Percentiles rank a stretch among this genome's conserved stretches.
phyloP scores from a whole-genome alignment of 2,329 filamentous ascomycete genomes.

The Penicillium hordei region DNA sequence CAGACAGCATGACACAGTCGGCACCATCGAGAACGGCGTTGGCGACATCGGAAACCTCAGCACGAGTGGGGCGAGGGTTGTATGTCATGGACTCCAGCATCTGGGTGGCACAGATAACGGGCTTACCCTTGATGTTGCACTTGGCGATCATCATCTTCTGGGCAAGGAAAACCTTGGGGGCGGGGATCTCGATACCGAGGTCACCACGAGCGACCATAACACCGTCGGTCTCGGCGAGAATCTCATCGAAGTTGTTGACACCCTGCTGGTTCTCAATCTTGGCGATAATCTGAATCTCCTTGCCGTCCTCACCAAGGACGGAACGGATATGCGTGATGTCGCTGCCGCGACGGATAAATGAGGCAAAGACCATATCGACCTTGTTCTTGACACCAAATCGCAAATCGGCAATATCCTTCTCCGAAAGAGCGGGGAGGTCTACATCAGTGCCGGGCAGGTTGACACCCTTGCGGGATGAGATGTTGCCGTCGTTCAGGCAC shows the following conservation, averaged over 20 bases:
- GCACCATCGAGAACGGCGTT: constrained; percentile 97
- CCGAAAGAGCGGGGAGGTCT: constrained; percentile 92
- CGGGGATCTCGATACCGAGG: constrained; percentile 96
- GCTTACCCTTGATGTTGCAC: constrained; percentile 99
- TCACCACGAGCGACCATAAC: constrained; percentile 99
- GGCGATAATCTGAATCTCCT: constrained; percentile 98
- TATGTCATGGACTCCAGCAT: constrained; percentile 99
- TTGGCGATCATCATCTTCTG: constrained; percentile 99
- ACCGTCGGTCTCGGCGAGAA: constrained; percentile 92
- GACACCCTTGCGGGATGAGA: constrained; percentile 98
- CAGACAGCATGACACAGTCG: constrained; percentile 99
- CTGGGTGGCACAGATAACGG: constrained; percentile 97
- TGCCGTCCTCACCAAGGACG: constrained; percentile 86
- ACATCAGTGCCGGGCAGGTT: constrained; percentile 99
- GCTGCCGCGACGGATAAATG: constrained; percentile 91
- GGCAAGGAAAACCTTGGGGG: constrained; percentile 96
- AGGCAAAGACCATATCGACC: constrained; percentile 98
- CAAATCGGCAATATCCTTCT: constrained; percentile 96
- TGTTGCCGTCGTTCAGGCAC: constrained; percentile 96
- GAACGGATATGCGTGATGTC: constrained; percentile 92
- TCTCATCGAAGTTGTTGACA: constrained; percentile 99
- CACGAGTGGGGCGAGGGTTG: constrained; percentile 96
- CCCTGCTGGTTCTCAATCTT: constrained; percentile 99
- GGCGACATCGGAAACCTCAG: constrained; percentile 97
- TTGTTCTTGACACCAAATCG: constrained; percentile 96